These are phyloP conservation scores for Psilocybe cyanescens DNA, from an alignment of 768 basidiomycete genomes.

Conservation along the genomic window DNA sequence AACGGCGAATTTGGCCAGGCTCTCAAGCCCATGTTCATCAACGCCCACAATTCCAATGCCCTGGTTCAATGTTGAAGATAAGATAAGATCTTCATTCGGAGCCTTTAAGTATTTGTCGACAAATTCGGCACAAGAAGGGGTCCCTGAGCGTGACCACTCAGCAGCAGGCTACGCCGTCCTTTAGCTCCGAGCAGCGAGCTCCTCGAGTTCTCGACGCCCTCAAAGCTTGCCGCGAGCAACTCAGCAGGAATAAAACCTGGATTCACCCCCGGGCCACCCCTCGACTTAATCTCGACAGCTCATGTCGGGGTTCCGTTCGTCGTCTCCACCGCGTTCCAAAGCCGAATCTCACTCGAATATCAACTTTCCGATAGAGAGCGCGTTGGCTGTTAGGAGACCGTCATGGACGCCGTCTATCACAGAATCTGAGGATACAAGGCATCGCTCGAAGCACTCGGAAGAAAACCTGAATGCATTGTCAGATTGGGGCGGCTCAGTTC, in stretches of 20 bases:
- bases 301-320: slow-evolving; percentile 20
- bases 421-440: slow-evolving; percentile 21
- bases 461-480: slow-evolving; percentile 12
- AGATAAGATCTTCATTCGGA: neutral
- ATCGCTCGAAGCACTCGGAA: slow-evolving; percentile 22
- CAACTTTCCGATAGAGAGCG: neutral
- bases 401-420: slow-evolving; percentile 31
- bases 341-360: neutral
- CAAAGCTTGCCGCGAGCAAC: too few species aligned
- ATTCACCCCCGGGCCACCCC: neutral
- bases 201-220: too few species aligned
- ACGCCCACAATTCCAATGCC: too few species aligned
- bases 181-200: too few species aligned
- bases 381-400: slow-evolving; percentile 20
- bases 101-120: neutral
- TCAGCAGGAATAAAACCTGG: neutral
- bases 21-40: too few species aligned
- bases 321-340: slow-evolving; percentile 13
- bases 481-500: slow-evolving; percentile 16
- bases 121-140: neutral
- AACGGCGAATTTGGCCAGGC: too few species aligned
- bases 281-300: neutral
- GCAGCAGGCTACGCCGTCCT: too few species aligned
- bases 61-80: neutral
- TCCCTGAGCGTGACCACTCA: too few species aligned